phyloP scores from a whole-genome alignment of 495 filamentous ascomycete genomes.

The Neurospora terricola region DNA sequence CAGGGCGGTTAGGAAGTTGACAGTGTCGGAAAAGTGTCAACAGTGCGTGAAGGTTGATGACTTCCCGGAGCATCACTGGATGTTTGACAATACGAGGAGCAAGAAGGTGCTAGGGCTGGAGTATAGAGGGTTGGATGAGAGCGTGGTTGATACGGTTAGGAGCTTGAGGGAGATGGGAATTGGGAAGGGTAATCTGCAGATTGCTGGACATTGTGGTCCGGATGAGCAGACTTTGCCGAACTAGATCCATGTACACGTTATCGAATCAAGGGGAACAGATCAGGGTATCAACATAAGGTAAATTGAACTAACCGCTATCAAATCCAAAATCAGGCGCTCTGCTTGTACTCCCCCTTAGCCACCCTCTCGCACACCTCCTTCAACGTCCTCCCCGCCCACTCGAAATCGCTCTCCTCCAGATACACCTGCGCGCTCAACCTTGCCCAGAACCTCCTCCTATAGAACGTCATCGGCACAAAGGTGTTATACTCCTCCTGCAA shows the following conservation, averaged over 20 bases:
- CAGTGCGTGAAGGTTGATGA: conserved; percentile 16
- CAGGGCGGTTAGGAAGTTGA: conserved; percentile 3
- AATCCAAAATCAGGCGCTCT: neutral
- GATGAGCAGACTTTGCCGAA: neutral
- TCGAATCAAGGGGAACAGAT: neutral
- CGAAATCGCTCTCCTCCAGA: conserved; percentile 67
- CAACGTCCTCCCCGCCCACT: conserved; percentile 53
- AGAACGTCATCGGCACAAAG: conserved; percentile 54
- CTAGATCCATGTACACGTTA: neutral
- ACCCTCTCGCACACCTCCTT: conserved; percentile 53
- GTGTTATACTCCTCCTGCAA: conserved; percentile 55
- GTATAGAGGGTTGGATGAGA: conserved; percentile 27
- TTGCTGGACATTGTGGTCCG: neutral
- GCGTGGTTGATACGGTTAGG: conserved; percentile 29
- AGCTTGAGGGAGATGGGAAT: neutral
- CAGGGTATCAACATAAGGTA: neutral
- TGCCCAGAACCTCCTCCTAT: conserved; percentile 53
- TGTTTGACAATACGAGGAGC: conserved; percentile 27
- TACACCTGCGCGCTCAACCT: conserved; percentile 74
- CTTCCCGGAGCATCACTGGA: conserved; percentile 26
- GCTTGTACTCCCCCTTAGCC: conserved; percentile 40
- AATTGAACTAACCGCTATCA: neutral
- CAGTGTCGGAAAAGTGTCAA: neutral
- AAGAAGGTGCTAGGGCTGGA: conserved; percentile 26
- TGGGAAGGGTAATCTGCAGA: neutral